phyloP scores from a whole-genome alignment of 305 asterid species.

The Fraxinus dipetala region DNA sequence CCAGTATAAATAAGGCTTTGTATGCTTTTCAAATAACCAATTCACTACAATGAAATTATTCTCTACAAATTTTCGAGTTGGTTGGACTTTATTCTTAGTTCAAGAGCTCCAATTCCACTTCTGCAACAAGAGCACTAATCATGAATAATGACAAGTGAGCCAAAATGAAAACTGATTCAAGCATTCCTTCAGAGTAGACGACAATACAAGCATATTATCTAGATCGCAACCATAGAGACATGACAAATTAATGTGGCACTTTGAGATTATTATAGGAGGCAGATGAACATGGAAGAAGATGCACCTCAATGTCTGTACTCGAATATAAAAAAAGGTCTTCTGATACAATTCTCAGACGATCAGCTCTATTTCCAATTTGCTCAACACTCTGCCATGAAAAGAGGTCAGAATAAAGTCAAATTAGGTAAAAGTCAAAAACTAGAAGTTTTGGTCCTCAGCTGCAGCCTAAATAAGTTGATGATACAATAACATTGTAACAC shows the following conservation, averaged over 20 bases:
- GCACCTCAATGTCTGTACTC: conserved; percentile 90
- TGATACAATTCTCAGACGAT: conserved; percentile 64
- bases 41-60: not conserved
- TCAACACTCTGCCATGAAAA: conserved; percentile 72
- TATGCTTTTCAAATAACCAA: not conserved
- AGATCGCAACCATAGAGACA: not conserved
- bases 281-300: conserved; percentile 23
- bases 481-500: not conserved
- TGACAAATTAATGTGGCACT: not conserved
- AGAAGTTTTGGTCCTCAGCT: conserved; percentile 1
- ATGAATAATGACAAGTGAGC: not conserved
- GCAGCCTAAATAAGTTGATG: not conserved
- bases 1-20: not conserved
- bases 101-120: not conserved
- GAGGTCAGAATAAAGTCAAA: conserved; percentile 8
- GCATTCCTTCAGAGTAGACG: not conserved
- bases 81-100: not conserved
- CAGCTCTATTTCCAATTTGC: conserved; percentile 92
- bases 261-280: conserved; percentile 3
- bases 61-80: not conserved
- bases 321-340: conserved; percentile 68
- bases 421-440: not conserved
- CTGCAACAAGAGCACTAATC: not conserved
- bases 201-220: not conserved
- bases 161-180: not conserved